These are phyloP conservation scores for Penicillium taxi DNA, from an alignment of 495 filamentous ascomycete genomes.

Conservation along the genomic window DNA sequence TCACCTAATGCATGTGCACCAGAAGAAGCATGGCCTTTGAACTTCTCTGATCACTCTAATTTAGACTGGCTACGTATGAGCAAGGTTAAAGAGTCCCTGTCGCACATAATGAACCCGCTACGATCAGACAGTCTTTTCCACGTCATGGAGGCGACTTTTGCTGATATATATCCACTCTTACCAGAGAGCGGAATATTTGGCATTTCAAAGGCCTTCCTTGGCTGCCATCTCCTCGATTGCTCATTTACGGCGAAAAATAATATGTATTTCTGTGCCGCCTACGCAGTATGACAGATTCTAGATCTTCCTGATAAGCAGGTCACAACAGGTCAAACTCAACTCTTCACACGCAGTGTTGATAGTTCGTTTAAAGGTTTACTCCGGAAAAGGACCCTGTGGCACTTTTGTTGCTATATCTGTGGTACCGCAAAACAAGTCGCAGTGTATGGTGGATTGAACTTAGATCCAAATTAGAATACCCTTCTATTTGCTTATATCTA, in stretches of 20 bases:
- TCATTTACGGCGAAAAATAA: slow-evolving; percentile 30
- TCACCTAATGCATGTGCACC: slow-evolving; percentile 28
- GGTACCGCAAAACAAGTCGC: slow-evolving; percentile 34
- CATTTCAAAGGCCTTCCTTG: slow-evolving; percentile 23
- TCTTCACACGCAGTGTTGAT: slow-evolving; percentile 21
- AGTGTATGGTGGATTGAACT: slow-evolving; percentile 39
- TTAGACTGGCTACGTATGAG: slow-evolving; percentile 38
- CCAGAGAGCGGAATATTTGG: slow-evolving; percentile 25
- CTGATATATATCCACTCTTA: slow-evolving; percentile 21
- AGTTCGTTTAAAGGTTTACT: slow-evolving; percentile 27
- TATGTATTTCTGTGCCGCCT: slow-evolving; percentile 33
- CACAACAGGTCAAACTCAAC: slow-evolving; percentile 16
- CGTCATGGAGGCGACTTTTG: slow-evolving; percentile 27
- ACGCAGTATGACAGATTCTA: slow-evolving; percentile 25
- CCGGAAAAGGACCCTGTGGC: slow-evolving; percentile 31
- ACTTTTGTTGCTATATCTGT: slow-evolving; percentile 39
- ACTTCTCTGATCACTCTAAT: slow-evolving; percentile 20
- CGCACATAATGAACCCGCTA: slow-evolving; percentile 32
- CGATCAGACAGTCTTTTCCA: slow-evolving; percentile 35
- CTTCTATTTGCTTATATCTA: slow-evolving; percentile 37
- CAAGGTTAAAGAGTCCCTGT: slow-evolving; percentile 38
- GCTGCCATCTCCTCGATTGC: slow-evolving; percentile 24
- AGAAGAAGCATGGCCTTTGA: slow-evolving; percentile 39
- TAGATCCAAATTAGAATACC: slow-evolving; percentile 36
- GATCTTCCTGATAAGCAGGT: slow-evolving; percentile 18